phyloP scores from a whole-genome alignment of 2,329 filamentous ascomycete species.

The Alternaria atra region DNA sequence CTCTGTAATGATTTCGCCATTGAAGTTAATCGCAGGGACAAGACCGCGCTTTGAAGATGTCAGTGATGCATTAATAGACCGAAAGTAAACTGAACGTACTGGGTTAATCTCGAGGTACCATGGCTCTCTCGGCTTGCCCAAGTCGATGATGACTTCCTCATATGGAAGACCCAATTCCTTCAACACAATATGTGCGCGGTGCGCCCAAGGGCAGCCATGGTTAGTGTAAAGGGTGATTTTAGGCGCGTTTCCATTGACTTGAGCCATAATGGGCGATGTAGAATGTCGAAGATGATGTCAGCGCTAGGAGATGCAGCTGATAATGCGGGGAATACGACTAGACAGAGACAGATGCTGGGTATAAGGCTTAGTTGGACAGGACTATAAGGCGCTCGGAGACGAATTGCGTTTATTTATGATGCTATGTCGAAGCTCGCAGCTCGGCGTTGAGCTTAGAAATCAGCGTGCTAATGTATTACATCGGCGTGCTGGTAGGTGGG shows the following conservation, averaged over 20 bases:
- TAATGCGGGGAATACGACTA: neutral
- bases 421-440: neutral
- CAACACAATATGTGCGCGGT: conserved; percentile 77
- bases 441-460: conserved; percentile 36
- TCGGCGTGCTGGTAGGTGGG: conserved; percentile 20
- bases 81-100: conserved; percentile 38
- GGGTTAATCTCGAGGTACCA: conserved; percentile 83
- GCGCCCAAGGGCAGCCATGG: conserved; percentile 75
- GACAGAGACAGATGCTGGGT: neutral
- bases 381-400: neutral
- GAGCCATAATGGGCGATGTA: conserved; percentile 26
- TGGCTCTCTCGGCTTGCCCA: conserved; percentile 71
- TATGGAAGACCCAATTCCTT: conserved; percentile 71
- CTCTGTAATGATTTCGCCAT: conserved; percentile 73
- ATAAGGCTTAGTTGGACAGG: neutral
- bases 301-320: neutral
- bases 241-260: conserved; percentile 39
- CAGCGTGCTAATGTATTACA: conserved; percentile 27
- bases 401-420: neutral
- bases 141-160: conserved; percentile 77
- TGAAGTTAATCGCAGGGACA: conserved; percentile 74
- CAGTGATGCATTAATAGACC: neutral
- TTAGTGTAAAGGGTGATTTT: conserved; percentile 76
- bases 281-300: conserved; percentile 4
- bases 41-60: conserved; percentile 66